Percentiles rank a stretch among this genome's conserved stretches.
phyloP scores from a whole-genome alignment of 2,329 filamentous ascomycete genomes.

The Verticillium longisporum region DNA sequence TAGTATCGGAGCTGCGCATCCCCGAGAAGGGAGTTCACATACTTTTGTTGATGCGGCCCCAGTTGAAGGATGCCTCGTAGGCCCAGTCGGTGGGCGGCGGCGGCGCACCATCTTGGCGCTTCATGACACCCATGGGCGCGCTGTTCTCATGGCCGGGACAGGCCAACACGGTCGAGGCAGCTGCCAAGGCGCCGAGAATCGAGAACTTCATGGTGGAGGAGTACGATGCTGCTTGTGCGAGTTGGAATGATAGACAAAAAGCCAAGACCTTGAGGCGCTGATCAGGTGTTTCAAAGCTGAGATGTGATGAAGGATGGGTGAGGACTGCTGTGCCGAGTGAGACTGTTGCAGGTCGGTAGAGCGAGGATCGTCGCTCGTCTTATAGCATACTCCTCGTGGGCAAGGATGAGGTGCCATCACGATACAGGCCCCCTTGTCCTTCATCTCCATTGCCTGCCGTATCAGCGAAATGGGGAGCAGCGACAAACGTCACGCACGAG shows the following conservation, averaged over 20 bases:
- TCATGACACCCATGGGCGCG: neutral
- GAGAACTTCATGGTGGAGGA: neutral
- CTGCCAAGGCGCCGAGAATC: neutral
- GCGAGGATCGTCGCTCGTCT: neutral
- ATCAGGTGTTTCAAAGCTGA: neutral
- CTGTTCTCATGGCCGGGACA: constrained; percentile 6
- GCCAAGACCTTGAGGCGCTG: neutral
- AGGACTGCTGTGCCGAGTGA: neutral
- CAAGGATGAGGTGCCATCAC: neutral
- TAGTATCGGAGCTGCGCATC: neutral
- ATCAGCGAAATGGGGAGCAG: neutral
- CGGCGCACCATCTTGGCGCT: neutral
- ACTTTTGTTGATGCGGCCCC: constrained; percentile 8
- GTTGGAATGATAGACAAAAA: neutral
- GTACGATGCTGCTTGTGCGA: neutral
- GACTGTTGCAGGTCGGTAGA: neutral
- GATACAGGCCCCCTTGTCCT: neutral
- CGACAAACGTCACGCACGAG: neutral
- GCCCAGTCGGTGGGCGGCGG: constrained; percentile 6
- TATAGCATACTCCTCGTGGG: neutral
- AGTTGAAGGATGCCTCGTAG: constrained; percentile 10
- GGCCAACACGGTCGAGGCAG: neutral
- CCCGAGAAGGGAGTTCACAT: neutral
- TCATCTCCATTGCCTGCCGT: neutral
- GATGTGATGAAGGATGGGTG: neutral